A percentile compares a stretch with the other conserved stretches of the same genome.
Conservation (phyloP, 164 flowering plant genomes). For the Cinnamomum chago region DNA sequence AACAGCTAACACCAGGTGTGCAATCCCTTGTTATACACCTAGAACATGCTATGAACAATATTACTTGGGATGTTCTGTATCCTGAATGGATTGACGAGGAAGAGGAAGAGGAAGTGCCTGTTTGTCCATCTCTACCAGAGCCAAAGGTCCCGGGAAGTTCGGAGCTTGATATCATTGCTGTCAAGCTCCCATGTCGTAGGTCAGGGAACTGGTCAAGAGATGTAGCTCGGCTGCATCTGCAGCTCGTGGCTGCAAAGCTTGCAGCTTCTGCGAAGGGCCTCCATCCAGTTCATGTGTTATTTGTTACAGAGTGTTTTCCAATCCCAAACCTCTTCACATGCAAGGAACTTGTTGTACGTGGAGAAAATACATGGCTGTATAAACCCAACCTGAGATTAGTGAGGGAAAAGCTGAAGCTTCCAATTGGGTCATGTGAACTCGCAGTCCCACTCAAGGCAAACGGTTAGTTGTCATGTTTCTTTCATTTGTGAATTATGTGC, state of each 20-base stretch:
- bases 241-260: conserved; percentile 54
- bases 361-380: conserved; percentile 45
- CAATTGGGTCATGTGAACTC: conserved; percentile 62
- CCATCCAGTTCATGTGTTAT: conserved; percentile 35
- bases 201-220: conserved; percentile 51
- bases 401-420: conserved; percentile 46
- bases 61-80: conserved; percentile 56
- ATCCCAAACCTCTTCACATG: conserved; percentile 54
- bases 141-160: conserved; percentile 19
- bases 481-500: not conserved
- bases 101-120: conserved; percentile 45
- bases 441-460: conserved; percentile 38
- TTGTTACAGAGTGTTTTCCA: conserved; percentile 52
- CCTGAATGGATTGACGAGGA: conserved; percentile 76
- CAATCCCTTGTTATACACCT: conserved; percentile 33
- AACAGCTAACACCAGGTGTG: conserved; percentile 20
- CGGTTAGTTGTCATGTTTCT: conserved; percentile 29
- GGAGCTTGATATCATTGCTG: conserved; percentile 43
- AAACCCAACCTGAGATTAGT: conserved; percentile 32
- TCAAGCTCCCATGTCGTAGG: conserved; percentile 51
- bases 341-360: conserved; percentile 45
- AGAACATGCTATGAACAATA: conserved; percentile 27
- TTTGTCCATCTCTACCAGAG: conserved; percentile 16
- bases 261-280: conserved; percentile 35
- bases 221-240: conserved; percentile 59